Base-by-base conservation (phyloP, 176 grass and related monocot species). In the Puccinellia tenuiflora region DNA sequence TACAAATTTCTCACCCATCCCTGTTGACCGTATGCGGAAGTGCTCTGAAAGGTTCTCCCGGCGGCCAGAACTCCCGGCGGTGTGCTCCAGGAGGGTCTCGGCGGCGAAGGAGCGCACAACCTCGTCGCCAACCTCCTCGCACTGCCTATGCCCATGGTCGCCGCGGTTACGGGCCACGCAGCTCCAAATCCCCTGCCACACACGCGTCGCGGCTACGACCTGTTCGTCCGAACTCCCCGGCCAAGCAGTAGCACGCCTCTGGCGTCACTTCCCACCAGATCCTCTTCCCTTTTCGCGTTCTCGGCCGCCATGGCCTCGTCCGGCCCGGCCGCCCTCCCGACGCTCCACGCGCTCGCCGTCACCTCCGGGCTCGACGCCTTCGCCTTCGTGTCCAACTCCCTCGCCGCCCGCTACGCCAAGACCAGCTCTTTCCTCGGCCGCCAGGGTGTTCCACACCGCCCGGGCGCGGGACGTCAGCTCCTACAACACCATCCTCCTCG, bases 401-500 rank as follows among this genome's bases (percentile, higher is more conserved):
- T 97, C 78, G 79, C 91, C 55, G 91, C 86, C 81, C 62, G 88
- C 76, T 94, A 97, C 83, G 80, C 84, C 81, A 94, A 87, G 78
- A 87, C 48, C 0, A 86, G 88, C 15, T 78, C 81, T 34, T 62
- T 90, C 55, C 26, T 54, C 83, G 0, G 90, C 90, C 13, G 48
- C 66, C 60, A 31, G 70, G 79, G 46, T 97, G 11, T 94, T 94
- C 81, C 47, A 42, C 66, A 26, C 63, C 10, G 90, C 88, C 37
- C 51, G 64, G 10, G 63, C 37, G 6, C 79, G 73, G 57, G 90
- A 98, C 31, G 54, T 38, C 38, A 84, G 83, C 81, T 93, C 96
- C 61, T 98, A 94, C 90, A 98, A 98, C 61, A 95, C 96, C 70
- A 84, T 90, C 53, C 81, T 98, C 39, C 88, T 92, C 25, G 83